Conservation (phyloP, 2,329 filamentous ascomycete species). For the Zymoseptoria tritici region DNA sequence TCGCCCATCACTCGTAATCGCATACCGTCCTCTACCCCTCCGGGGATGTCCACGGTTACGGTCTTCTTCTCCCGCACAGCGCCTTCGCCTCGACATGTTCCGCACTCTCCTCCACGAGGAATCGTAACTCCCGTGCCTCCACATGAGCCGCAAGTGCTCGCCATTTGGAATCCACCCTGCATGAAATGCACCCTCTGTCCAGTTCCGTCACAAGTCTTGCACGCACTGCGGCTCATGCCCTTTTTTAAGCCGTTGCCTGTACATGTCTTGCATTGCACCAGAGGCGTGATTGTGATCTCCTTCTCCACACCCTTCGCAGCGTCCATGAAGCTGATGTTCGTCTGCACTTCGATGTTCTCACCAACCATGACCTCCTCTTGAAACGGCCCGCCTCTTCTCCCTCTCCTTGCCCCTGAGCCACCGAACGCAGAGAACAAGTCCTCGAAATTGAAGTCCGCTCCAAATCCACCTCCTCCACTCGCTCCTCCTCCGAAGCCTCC, state of each 20-base stretch:
- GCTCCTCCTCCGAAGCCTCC: conserved; percentile 38
- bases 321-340: conserved; percentile 91
- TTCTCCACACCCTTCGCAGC: conserved; percentile 86
- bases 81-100: conserved; percentile 71
- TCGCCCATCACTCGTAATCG: conserved; percentile 75
- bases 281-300: conserved; percentile 77
- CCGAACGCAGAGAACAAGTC: conserved; percentile 88
- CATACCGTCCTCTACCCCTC: conserved; percentile 96
- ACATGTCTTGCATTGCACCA: conserved; percentile 76
- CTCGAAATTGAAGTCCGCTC: conserved; percentile 83
- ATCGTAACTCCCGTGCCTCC: conserved; percentile 69
- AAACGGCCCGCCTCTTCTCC: conserved; percentile 57
- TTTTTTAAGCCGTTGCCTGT: conserved; percentile 75
- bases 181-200: conserved; percentile 83
- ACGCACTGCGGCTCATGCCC: conserved; percentile 65
- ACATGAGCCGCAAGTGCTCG: conserved; percentile 75
- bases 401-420: conserved; percentile 48
- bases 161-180: conserved; percentile 93
- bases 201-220: conserved; percentile 75
- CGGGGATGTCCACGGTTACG: conserved; percentile 84
- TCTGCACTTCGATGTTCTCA: conserved; percentile 91
- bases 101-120: conserved; percentile 74
- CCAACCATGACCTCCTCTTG: conserved; percentile 79
- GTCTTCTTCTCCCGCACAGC: conserved; percentile 77
- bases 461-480: conserved; percentile 49